Conservation (phyloP, 352 stramenopile species). For the Hyaloperonospora arabidopsidis region DNA sequence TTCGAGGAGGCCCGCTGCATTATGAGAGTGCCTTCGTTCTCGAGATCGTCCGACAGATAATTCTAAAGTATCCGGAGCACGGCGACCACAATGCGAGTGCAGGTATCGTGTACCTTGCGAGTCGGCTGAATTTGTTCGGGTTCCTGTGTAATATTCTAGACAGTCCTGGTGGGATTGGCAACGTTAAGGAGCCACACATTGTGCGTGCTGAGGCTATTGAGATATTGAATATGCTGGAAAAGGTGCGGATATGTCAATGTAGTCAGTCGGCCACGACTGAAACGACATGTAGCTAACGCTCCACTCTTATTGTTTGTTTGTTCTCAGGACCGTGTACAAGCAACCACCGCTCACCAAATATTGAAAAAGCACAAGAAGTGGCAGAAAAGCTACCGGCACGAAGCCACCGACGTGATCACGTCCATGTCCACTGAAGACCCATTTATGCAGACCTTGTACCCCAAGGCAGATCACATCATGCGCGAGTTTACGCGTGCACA, state of each 20-base stretch:
- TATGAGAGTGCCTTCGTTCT: constrained; percentile 58
- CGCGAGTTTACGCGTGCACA: constrained; percentile 39
- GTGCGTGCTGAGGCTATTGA: constrained; percentile 65
- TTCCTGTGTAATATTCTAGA: constrained; percentile 76
- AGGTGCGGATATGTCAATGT: constrained; percentile 29
- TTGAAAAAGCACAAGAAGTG: constrained; percentile 86
- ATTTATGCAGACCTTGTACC: constrained; percentile 55
- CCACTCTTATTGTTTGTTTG: not conserved
- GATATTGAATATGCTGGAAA: constrained; percentile 73
- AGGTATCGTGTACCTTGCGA: constrained; percentile 70
- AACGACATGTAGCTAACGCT: constrained; percentile 3
- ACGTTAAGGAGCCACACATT: constrained; percentile 52
- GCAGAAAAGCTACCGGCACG: constrained; percentile 71
- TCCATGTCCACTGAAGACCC: constrained; percentile 53
- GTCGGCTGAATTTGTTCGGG: constrained; percentile 56
- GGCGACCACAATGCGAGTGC: constrained; percentile 45
- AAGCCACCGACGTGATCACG: constrained; percentile 38
- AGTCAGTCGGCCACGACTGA: not conserved
- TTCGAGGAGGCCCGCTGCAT: constrained; percentile 44
- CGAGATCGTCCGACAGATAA: constrained; percentile 67
- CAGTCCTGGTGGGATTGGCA: constrained; percentile 42
- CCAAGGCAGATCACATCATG: constrained; percentile 49
- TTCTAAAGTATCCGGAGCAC: constrained; percentile 62
- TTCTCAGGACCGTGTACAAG: constrained; percentile 62
- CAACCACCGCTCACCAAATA: constrained; percentile 62